A percentile compares a stretch with the other conserved stretches of the same genome.
phyloP scores from a whole-genome alignment of 495 filamentous ascomycete species.

The Hypomontagnella monticulosa region DNA sequence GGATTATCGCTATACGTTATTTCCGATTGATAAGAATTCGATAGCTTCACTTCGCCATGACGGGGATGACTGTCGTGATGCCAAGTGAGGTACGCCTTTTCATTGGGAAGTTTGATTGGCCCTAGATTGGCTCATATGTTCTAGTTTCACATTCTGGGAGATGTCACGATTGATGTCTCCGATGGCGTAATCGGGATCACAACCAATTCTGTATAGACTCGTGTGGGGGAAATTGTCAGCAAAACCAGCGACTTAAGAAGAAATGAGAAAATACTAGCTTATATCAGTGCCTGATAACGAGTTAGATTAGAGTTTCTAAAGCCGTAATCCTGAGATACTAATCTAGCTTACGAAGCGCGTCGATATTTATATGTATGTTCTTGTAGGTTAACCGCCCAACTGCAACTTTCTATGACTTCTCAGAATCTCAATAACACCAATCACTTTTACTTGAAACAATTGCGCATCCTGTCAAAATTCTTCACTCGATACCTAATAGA shows the following conservation, averaged over 20 bases:
- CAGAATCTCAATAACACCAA: too few species aligned
- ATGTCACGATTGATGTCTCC: constrained; percentile 63
- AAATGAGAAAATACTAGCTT: background rate
- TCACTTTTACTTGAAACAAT: too few species aligned
- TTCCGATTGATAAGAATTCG: constrained; percentile 27
- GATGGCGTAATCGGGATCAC: constrained; percentile 71
- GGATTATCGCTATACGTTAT: constrained; percentile 10
- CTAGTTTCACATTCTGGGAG: constrained; percentile 11
- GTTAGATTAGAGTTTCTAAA: too few species aligned
- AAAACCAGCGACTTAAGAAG: background rate
- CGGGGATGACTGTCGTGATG: constrained; percentile 37
- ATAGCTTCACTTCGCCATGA: constrained; percentile 32
- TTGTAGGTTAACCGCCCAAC: too few species aligned
- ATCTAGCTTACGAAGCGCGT: too few species aligned
- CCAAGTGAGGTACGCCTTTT: background rate
- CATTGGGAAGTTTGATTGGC: constrained; percentile 24
- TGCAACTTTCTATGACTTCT: too few species aligned
- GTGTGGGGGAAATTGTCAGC: constrained; percentile 15
- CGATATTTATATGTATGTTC: too few species aligned
- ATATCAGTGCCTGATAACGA: too few species aligned
- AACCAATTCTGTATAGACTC: constrained; percentile 3
- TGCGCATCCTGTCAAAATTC: too few species aligned
- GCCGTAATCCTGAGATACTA: too few species aligned
- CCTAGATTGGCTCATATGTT: background rate
- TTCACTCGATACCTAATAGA: too few species aligned